Conservation (phyloP, 169 alveolate genomes). For the Plasmodium vinckei region DNA sequence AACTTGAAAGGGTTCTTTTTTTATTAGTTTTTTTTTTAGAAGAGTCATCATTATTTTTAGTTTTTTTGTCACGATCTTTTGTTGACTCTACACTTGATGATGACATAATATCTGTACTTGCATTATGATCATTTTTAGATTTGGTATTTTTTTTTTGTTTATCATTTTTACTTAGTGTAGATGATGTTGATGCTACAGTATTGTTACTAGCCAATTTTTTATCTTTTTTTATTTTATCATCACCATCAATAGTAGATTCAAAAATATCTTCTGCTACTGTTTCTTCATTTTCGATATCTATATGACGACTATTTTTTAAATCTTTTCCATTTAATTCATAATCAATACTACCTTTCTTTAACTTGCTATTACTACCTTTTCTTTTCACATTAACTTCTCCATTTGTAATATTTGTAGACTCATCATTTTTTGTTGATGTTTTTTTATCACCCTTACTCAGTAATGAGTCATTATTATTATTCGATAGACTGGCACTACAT, state of each 20-base stretch:
- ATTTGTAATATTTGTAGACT: slow-evolving; percentile 1
- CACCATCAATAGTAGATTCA: slow-evolving; percentile 10
- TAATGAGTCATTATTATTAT: slow-evolving; percentile 15
- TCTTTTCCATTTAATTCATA: slow-evolving; percentile 63
- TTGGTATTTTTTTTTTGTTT: slow-evolving; percentile 15
- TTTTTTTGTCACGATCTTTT: slow-evolving; percentile 55
- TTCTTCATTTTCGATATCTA: slow-evolving; percentile 25
- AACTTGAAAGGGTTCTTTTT: slow-evolving; percentile 35
- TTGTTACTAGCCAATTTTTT: slow-evolving; percentile 19
- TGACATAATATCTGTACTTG: not conserved
- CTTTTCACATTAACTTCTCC: slow-evolving; percentile 23
- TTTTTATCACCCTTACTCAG: slow-evolving; percentile 15
- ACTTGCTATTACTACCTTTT: slow-evolving; percentile 8
- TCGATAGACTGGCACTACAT: not conserved
- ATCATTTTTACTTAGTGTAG: slow-evolving; percentile 27
- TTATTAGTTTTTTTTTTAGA: slow-evolving; percentile 49
- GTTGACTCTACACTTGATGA: slow-evolving; percentile 38
- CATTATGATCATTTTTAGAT: slow-evolving; percentile 12
- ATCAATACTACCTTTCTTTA: slow-evolving; percentile 21
- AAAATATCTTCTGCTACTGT: slow-evolving; percentile 2
- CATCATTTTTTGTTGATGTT: slow-evolving; percentile 32
- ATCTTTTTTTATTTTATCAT: slow-evolving; percentile 32
- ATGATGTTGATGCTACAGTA: slow-evolving; percentile 10
- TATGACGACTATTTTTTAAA: slow-evolving; percentile 13
- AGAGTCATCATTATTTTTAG: slow-evolving; percentile 31